phyloP scores from a whole-genome alignment of 352 stramenopile genomes.

The Pseudoperonospora humuli region DNA sequence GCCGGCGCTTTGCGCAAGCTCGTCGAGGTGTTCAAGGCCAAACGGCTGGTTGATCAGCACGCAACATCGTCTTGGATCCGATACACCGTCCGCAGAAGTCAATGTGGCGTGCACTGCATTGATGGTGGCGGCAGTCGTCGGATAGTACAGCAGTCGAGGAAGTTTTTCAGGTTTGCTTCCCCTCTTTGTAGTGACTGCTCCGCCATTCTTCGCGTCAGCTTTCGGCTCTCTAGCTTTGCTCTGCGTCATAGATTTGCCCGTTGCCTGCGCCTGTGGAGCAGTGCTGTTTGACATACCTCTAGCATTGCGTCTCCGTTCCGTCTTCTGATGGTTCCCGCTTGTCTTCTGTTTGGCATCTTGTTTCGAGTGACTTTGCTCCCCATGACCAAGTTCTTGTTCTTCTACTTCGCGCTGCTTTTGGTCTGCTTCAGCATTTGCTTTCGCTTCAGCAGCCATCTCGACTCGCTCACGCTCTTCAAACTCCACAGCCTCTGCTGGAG shows the following conservation, averaged over 20 bases:
- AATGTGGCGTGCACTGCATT: conserved; percentile 52
- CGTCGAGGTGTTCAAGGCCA: conserved; percentile 42
- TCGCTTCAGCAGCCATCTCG: conserved; percentile 15
- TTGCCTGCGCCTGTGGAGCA: background rate
- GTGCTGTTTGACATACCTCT: background rate
- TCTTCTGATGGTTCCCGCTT: background rate
- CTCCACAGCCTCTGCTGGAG: conserved; percentile 31
- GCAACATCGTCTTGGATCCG: conserved; percentile 43
- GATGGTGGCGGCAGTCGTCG: conserved; percentile 51
- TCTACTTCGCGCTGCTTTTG: conserved; percentile 9
- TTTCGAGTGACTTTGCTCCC: background rate
- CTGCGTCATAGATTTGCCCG: conserved; percentile 1
- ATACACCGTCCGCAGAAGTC: conserved; percentile 29
- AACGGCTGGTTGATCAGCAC: conserved; percentile 58
- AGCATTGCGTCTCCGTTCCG: background rate
- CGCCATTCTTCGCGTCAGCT: conserved; percentile 4
- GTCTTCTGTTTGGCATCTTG: background rate
- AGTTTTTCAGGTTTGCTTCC: conserved; percentile 36
- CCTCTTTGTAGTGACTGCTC: conserved; percentile 16
- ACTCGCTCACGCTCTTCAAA: conserved; percentile 19
- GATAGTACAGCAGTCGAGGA: conserved; percentile 51
- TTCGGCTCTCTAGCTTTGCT: conserved; percentile 8
- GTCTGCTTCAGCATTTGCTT: conserved; percentile 19
- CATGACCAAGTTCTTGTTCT: conserved; percentile 9
- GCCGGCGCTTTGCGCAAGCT: conserved; percentile 43